These are phyloP conservation scores for Hypseocharis bilobata DNA, from an alignment of 441 rosid genomes.

Conservation along the genomic window DNA sequence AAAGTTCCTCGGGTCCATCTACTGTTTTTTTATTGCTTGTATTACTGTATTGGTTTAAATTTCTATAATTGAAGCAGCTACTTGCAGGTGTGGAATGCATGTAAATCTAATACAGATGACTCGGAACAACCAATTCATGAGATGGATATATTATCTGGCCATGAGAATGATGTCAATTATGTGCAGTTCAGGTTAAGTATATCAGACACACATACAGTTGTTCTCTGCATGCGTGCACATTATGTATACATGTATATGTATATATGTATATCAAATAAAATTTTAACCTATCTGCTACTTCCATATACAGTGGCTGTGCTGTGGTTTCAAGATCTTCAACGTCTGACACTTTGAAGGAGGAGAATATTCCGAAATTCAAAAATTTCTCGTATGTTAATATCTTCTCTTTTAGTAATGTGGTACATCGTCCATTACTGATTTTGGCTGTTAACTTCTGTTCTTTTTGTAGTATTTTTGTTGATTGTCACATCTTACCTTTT, in stretches of 20 bases:
- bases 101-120: slow-evolving; percentile 56
- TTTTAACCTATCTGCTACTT: slow-evolving; percentile 18
- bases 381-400: slow-evolving; percentile 64
- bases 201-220: slow-evolving; percentile 9
- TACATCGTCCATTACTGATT: slow-evolving; percentile 7
- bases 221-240: not conserved
- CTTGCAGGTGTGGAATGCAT: slow-evolving; percentile 90
- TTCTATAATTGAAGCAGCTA: slow-evolving; percentile 15
- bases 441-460: slow-evolving; percentile 15
- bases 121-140: slow-evolving; percentile 81
- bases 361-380: slow-evolving; percentile 73
- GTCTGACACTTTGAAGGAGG: slow-evolving; percentile 65
- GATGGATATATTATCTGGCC: slow-evolving; percentile 84
- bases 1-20: not conserved
- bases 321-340: slow-evolving; percentile 64
- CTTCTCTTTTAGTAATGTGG: not conserved
- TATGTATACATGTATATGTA: not conserved
- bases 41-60: slow-evolving; percentile 19
- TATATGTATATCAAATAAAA: not conserved
- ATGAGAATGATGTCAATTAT: slow-evolving; percentile 96
- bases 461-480: slow-evolving; percentile 16
- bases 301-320: slow-evolving; percentile 79
- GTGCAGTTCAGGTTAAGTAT: slow-evolving; percentile 81
- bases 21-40: slow-evolving; percentile 4
- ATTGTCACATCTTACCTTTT: slow-evolving; percentile 11